phyloP scores from a whole-genome alignment of 208 protist species.

The Leishmania tropica region DNA sequence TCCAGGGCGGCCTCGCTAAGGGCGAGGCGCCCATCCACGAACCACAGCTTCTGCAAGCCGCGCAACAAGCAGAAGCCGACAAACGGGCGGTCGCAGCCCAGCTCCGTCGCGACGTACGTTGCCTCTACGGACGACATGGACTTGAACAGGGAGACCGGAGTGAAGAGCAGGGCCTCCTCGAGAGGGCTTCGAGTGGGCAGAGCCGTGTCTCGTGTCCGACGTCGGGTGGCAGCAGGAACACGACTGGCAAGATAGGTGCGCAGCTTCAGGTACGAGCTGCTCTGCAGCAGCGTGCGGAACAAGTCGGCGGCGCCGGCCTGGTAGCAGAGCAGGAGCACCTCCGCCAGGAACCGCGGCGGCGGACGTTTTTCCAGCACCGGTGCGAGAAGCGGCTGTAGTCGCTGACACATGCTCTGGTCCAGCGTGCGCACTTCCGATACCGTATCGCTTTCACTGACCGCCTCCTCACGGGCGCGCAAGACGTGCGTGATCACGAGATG shows the following conservation, averaged over 20 bases:
- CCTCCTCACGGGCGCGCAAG: constrained; percentile 15
- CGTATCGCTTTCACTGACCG: constrained; percentile 19
- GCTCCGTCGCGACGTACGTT: constrained; percentile 73
- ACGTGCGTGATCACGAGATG: constrained; percentile 34
- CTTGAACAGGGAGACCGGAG: constrained; percentile 47
- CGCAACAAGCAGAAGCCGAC: constrained; percentile 56
- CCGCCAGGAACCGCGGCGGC: constrained; percentile 32
- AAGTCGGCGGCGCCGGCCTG: constrained; percentile 43
- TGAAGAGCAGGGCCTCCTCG: constrained; percentile 41
- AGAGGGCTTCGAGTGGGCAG: constrained; percentile 30
- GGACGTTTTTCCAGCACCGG: not conserved
- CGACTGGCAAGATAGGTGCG: constrained; percentile 47
- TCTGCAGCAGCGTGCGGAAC: constrained; percentile 34
- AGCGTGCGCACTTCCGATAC: constrained; percentile 30
- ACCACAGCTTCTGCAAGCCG: constrained; percentile 32
- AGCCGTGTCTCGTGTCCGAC: constrained; percentile 16
- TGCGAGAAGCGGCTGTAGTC: constrained; percentile 21
- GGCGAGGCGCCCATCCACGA: not conserved
- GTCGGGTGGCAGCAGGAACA: constrained; percentile 20
- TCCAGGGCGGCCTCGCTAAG: constrained; percentile 5
- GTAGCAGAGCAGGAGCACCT: constrained; percentile 52
- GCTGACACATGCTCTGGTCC: constrained; percentile 23
- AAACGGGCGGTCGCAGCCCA: constrained; percentile 63
- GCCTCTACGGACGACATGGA: constrained; percentile 48
- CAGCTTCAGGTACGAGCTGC: constrained; percentile 41